Base-by-base conservation (phyloP, 805 yeast genomes). In the Zygoascus ofunaensis region DNA sequence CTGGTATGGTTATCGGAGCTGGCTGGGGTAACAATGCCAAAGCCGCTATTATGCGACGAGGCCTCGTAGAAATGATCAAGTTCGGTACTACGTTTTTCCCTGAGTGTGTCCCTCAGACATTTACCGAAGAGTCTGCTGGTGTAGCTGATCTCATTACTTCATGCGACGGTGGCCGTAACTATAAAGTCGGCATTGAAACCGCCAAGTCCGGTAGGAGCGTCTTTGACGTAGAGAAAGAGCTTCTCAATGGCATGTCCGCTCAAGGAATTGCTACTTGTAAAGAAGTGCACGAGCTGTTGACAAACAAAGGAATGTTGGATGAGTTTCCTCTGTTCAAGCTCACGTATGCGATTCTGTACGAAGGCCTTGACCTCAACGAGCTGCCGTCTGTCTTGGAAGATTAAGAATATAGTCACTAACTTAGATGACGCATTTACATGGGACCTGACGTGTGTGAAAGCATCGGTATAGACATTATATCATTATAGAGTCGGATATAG, bases 1-100 rank as follows among this genome's bases (percentile, higher is more conserved):
- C 94, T 49, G 98, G 98, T 45, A 85, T 92, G 61, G 97, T 90
- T 50, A 95, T 87, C 66, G 98, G 98, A 56, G 74, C 85, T 51
- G 95, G 94, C 51, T 92, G 98, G 98, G 98, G 98, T 65, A 95
- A 87, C 67, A 92, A 92, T 64, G 97, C 98, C 52, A 87, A 90
- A 67, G 82, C 97, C 45, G 98, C 97, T 37, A 80, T 92, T 57
- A 94, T 90, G 89, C 78, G 98, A 70, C 82, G 90, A 54, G 98
- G 98, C 39, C 69, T 92, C 53, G 75, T 82, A 58, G 98, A 92
- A 70, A 86, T 84, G 60, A 83, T 89, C 63, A 76, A 76, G 61
- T 92, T 92, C 65, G 92, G 95, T 35, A 72, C 77, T 58, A 73
- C 72, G 56, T 89, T 85, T 69, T 92, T 78, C 79, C 89, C 81